Conservation (phyloP, 768 basidiomycete species). For the Lactarius trivialis region DNA sequence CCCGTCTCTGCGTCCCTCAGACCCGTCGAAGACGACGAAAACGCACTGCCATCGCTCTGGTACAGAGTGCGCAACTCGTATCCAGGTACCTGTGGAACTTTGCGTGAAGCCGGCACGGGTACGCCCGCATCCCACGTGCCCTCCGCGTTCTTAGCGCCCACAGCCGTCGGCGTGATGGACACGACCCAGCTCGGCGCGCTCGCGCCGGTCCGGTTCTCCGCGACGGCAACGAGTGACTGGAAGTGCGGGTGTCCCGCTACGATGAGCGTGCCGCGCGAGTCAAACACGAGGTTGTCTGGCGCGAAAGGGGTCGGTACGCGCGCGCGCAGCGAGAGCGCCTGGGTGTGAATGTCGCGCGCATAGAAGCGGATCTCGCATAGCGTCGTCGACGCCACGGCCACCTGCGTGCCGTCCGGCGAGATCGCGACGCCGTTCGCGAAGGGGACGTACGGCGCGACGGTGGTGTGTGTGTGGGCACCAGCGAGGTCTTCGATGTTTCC, state of each 20-base stretch:
- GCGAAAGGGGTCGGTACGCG: slow-evolving; percentile 48
- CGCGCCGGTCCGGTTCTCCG: slow-evolving; percentile 37
- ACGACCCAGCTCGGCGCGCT: slow-evolving; percentile 55
- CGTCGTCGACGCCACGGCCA: slow-evolving; percentile 55
- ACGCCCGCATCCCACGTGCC: slow-evolving; percentile 38
- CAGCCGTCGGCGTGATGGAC: slow-evolving; percentile 32
- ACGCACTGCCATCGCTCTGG: slow-evolving; percentile 63
- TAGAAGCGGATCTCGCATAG: slow-evolving; percentile 45
- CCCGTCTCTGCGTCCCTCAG: slow-evolving; percentile 46
- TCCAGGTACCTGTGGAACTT: slow-evolving; percentile 33
- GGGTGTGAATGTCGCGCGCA: slow-evolving; percentile 39
- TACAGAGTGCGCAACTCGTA: slow-evolving; percentile 57
- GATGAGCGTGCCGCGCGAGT: slow-evolving; percentile 41
- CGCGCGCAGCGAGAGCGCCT: slow-evolving; percentile 36
- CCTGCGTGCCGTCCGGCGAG: slow-evolving; percentile 39
- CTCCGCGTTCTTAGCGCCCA: slow-evolving; percentile 8
- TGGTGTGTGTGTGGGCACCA: slow-evolving; percentile 18
- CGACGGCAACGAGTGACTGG: slow-evolving; percentile 41
- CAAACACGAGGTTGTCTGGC: slow-evolving; percentile 57
- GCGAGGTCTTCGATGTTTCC: slow-evolving; percentile 15
- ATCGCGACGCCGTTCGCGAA: slow-evolving; percentile 68
- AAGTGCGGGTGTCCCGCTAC: slow-evolving; percentile 67
- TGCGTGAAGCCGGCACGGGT: slow-evolving; percentile 41
- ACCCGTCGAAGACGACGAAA: slow-evolving; percentile 47
- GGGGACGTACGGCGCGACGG: slow-evolving; percentile 44